Evolutionary conservation across 1,284 basidiomycete genomes (phyloP).

Genomic region (Trametes pubescens): DNA sequence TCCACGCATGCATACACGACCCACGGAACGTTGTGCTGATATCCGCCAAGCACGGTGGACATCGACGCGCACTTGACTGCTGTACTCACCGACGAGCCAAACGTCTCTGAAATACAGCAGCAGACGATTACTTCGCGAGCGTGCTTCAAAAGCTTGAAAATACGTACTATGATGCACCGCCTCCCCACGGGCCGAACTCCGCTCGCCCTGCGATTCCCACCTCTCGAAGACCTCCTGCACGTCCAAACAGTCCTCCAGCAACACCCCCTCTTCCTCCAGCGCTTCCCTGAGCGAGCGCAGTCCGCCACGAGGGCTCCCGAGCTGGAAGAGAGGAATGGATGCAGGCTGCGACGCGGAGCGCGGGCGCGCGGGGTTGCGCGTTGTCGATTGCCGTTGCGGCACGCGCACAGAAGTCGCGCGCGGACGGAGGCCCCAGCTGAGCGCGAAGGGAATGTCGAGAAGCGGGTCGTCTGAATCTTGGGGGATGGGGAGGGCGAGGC

Average conservation of each 20-base stretch:
- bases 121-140: not conserved
- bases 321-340: slow-evolving; percentile 34
- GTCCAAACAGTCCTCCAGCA: slow-evolving; percentile 43
- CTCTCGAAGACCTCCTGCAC: slow-evolving; percentile 49
- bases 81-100: slow-evolving; percentile 56
- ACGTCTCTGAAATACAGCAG: slow-evolving; percentile 48
- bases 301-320: slow-evolving; percentile 32
- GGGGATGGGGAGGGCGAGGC: not conserved
- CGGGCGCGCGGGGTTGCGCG: slow-evolving; percentile 17
- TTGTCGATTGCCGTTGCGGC: slow-evolving; percentile 11
- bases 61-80: slow-evolving; percentile 56
- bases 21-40: slow-evolving; percentile 60
- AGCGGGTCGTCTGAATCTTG: not conserved
- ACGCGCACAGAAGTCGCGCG: slow-evolving; percentile 29
- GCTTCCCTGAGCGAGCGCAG: slow-evolving; percentile 35
- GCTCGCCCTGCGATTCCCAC: slow-evolving; percentile 36
- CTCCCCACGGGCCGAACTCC: slow-evolving; percentile 23
- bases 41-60: slow-evolving; percentile 56
- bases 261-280: slow-evolving; percentile 33
- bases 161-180: slow-evolving; percentile 17
- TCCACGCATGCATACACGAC: slow-evolving; percentile 65
- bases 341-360: slow-evolving; percentile 28
- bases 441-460: slow-evolving; percentile 5
- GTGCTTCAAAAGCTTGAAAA: not conserved
- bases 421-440: slow-evolving; percentile 19